Base-by-base conservation (phyloP, 306 rosid genomes). In the Cucurbita maxima region DNA sequence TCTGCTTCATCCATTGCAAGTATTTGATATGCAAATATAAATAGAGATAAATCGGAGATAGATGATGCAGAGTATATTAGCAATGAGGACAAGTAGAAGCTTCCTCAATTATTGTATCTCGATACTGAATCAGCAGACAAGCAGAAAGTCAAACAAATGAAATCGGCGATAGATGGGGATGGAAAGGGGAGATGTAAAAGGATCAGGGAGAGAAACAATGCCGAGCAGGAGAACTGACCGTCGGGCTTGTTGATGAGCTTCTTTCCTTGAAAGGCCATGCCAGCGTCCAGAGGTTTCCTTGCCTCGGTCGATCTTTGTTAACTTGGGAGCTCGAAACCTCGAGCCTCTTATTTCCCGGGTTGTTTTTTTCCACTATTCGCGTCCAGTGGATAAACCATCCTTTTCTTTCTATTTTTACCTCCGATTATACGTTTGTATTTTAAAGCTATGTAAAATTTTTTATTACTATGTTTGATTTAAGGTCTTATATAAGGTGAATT, bases 161-260 rank as follows among this genome's bases (percentile, higher is more conserved):
- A 45, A 45, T 5, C 1, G 73, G 40, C 11, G 37, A 66, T 66
- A 0, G 72, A 16, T 36, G 12, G 72, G 4, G 15, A 44, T 66
- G 37, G 53, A 11, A 40, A 68, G 8, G 13, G 57, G 3, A 43
- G 34, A 30, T 30, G 3, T 30, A 30, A 30, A 47, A 22, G 55
- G 12, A 61, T 5, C 25, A 14, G 76, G 22, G 10, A 38, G 50
- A 71, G 16, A 30, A 37, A 45, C n/a, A 40, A 58, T 51, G 52
- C 3, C 51, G 20, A 52, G 61, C 12, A 16, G 11, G 59, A 18
- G 51, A 72, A 79, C 56, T 19, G 58, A 94, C 97, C 90, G 41
- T 79, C 63, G 56, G 96, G 92, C 61, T 91, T 80, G 86, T 89
- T 87, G 88, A 91, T 91, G 83, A 94, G 88, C 91, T 89, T 94